phyloP scores from a whole-genome alignment of 2,329 filamentous ascomycete genomes.

The Xylariaceae sp. region DNA sequence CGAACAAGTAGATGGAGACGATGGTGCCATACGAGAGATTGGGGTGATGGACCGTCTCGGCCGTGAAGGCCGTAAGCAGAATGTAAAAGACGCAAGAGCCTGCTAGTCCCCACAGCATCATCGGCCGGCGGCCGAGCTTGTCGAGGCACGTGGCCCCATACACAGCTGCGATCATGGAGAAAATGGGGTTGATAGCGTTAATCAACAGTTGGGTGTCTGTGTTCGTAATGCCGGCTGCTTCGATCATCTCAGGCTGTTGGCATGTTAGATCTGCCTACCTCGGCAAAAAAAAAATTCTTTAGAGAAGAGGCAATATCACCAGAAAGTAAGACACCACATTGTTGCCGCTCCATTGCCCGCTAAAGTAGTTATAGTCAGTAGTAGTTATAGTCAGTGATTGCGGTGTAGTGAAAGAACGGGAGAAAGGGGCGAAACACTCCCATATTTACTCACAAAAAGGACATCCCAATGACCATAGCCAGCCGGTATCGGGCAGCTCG shows the following conservation, averaged over 20 bases:
- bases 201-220: constrained; percentile 49
- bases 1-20: constrained; percentile 48
- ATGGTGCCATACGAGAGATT: constrained; percentile 48
- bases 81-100: constrained; percentile 41
- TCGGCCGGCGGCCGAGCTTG: constrained; percentile 46
- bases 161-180: constrained; percentile 49
- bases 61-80: constrained; percentile 44
- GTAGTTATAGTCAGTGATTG: not conserved
- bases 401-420: not conserved
- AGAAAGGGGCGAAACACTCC: not conserved
- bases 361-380: constrained; percentile 8
- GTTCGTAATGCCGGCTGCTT: constrained; percentile 47
- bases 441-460: constrained; percentile 48
- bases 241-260: constrained; percentile 48
- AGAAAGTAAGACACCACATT: constrained; percentile 51
- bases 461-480: constrained; percentile 57
- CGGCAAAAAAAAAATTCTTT: not conserved
- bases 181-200: constrained; percentile 51
- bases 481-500: constrained; percentile 54
- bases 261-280: constrained; percentile 1
- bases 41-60: constrained; percentile 39
- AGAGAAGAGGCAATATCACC: constrained; percentile 23
- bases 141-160: constrained; percentile 48
- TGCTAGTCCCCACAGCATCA: constrained; percentile 46
- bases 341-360: constrained; percentile 54